Percentiles rank a stretch among this genome's conserved stretches.
Conservation (phyloP, 331 rosid genomes). For the Stylosanthes scabra region DNA sequence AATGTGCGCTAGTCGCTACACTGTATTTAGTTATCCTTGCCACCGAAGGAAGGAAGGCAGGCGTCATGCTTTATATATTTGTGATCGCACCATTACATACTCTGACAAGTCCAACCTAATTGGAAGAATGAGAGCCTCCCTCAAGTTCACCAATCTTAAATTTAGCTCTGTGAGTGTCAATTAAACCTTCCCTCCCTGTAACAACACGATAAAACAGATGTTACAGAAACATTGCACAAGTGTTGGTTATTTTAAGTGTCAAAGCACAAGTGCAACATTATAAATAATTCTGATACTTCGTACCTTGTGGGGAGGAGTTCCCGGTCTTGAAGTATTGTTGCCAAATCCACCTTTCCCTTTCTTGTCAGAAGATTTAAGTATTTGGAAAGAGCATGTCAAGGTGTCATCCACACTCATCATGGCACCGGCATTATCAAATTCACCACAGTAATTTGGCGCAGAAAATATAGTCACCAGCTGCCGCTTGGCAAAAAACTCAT, state of each 20-base stretch:
- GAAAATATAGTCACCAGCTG: conserved; percentile 73
- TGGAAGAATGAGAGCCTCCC: conserved; percentile 30
- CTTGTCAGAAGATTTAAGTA: conserved; percentile 76
- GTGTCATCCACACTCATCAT: conserved; percentile 82
- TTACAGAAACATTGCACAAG: background rate
- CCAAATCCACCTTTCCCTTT: conserved; percentile 72
- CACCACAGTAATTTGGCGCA: conserved; percentile 71
- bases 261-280: no score
- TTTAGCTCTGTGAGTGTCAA: conserved; percentile 6
- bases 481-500: conserved; percentile 74
- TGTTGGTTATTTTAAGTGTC: no score
- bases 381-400: conserved; percentile 79
- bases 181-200: conserved; percentile 62
- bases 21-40: conserved; percentile 39
- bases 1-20: conserved; percentile 27
- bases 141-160: conserved; percentile 32
- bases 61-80: conserved; percentile 28
- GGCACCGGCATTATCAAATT: conserved; percentile 76
- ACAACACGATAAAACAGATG: background rate
- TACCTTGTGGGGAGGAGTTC: conserved; percentile 92
- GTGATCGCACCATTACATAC: conserved; percentile 36
- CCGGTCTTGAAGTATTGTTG: conserved; percentile 70
- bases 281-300: background rate
- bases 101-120: conserved; percentile 21
- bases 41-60: conserved; percentile 31